Evolutionary conservation across 1,139 yeast species (phyloP).

Genomic region (Chernovozyma sophiae-reginae): DNA sequence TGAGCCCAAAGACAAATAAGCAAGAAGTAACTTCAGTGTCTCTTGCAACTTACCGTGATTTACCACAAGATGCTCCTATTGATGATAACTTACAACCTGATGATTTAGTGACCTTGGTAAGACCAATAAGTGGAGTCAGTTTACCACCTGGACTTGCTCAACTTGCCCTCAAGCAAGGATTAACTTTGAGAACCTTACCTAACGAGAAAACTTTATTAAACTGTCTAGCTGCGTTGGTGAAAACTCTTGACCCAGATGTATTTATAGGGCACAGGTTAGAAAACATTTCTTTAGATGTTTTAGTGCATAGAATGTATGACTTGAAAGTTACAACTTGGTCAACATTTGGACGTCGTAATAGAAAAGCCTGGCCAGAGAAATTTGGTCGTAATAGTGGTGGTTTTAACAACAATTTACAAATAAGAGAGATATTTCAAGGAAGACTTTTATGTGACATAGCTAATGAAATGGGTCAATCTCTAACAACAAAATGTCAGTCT

Average conservation of each 20-base stretch:
- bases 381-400: slow-evolving; percentile 49
- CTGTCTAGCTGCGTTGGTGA: slow-evolving; percentile 69
- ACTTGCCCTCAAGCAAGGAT: slow-evolving; percentile 47
- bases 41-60: slow-evolving; percentile 58
- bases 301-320: slow-evolving; percentile 79
- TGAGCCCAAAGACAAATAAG: slow-evolving; percentile 65
- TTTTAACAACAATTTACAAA: slow-evolving; percentile 46
- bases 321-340: slow-evolving; percentile 74
- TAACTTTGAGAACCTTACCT: slow-evolving; percentile 54
- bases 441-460: slow-evolving; percentile 89
- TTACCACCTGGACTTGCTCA: slow-evolving; percentile 74
- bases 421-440: slow-evolving; percentile 77
- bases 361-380: slow-evolving; percentile 72
- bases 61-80: slow-evolving; percentile 73
- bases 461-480: slow-evolving; percentile 91
- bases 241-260: slow-evolving; percentile 82
- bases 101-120: slow-evolving; percentile 61
- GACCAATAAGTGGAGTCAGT: slow-evolving; percentile 61
- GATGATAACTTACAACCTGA: slow-evolving; percentile 52
- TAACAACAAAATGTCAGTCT: slow-evolving; percentile 89
- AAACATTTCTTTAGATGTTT: slow-evolving; percentile 69
- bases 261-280: slow-evolving; percentile 86
- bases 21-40: slow-evolving; percentile 89
- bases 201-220: slow-evolving; percentile 72
- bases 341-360: slow-evolving; percentile 74